phyloP scores from a whole-genome alignment of 768 basidiomycete genomes.

The Agrocybe pediades region DNA sequence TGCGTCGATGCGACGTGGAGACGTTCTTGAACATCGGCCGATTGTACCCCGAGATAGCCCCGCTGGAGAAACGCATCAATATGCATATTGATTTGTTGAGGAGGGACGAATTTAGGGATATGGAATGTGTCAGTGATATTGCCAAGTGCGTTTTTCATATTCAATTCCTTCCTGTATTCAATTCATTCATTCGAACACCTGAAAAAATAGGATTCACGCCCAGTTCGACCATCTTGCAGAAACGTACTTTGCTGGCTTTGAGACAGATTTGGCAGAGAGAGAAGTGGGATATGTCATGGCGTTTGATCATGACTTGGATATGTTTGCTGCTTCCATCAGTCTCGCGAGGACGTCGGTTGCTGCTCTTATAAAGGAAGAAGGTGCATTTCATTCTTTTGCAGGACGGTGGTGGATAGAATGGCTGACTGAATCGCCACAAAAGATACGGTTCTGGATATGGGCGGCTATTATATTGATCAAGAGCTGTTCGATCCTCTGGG shows the following conservation, averaged over 20 bases:
- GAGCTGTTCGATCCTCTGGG: constrained; percentile 84
- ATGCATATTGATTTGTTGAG: constrained; percentile 86
- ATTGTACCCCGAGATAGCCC: constrained; percentile 80
- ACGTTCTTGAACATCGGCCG: constrained; percentile 86
- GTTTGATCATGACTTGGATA: constrained; percentile 91
- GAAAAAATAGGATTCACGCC: constrained; percentile 71
- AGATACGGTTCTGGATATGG: constrained; percentile 79
- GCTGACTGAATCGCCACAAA: not conserved
- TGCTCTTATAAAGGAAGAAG: constrained; percentile 75
- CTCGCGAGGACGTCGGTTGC: constrained; percentile 85
- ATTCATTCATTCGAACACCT: not conserved
- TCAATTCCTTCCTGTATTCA: not conserved
- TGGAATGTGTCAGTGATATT: constrained; percentile 91
- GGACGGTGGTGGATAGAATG: not conserved
- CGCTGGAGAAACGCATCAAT: constrained; percentile 90
- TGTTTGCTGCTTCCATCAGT: constrained; percentile 90
- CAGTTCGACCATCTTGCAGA: constrained; percentile 94
- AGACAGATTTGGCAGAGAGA: constrained; percentile 88
- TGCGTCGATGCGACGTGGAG: constrained; percentile 79
- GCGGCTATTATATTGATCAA: constrained; percentile 71
- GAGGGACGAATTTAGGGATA: constrained; percentile 89
- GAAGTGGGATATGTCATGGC: constrained; percentile 81
- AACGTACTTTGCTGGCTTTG: constrained; percentile 79
- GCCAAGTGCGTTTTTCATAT: constrained; percentile 56
- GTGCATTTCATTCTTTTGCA: constrained; percentile 35